Evolutionary conservation across 768 basidiomycete species (phyloP).

Genomic region (Sarcomyxa edulis): DNA sequence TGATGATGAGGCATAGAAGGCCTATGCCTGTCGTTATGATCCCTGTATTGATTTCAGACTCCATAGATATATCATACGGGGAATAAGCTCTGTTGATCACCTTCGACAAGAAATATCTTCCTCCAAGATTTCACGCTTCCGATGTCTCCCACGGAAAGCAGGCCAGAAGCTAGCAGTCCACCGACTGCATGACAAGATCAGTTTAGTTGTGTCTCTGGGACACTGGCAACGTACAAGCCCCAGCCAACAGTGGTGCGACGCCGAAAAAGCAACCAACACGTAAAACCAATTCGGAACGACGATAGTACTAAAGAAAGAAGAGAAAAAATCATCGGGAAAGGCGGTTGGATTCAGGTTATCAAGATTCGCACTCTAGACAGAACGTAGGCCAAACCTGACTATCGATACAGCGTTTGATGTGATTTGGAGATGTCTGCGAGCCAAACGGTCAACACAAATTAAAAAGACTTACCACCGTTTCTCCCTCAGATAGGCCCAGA

Average conservation of each 20-base stretch:
- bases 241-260: constrained; percentile 25
- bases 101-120: constrained; percentile 40
- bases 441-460: background rate
- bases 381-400: constrained; percentile 35
- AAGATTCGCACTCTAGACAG: constrained; percentile 32
- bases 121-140: constrained; percentile 28
- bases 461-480: constrained; percentile 27
- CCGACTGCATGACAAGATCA: constrained; percentile 21
- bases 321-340: background rate
- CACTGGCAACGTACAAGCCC: constrained; percentile 31
- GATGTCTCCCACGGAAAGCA: constrained; percentile 23
- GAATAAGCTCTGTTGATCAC: constrained; percentile 11
- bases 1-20: constrained; percentile 25
- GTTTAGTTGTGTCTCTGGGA: background rate
- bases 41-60: constrained; percentile 15
- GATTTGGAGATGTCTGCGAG: too few species aligned
- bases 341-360: too few species aligned
- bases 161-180: constrained; percentile 32
- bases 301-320: constrained; percentile 24
- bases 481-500: constrained; percentile 36
- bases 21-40: constrained; percentile 33
- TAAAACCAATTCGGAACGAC: constrained; percentile 27
- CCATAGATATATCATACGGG: background rate
- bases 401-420: background rate
- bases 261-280: constrained; percentile 32